phyloP scores from a whole-genome alignment of 2,329 filamentous ascomycete species.

The Trichoderma brevicompactum region DNA sequence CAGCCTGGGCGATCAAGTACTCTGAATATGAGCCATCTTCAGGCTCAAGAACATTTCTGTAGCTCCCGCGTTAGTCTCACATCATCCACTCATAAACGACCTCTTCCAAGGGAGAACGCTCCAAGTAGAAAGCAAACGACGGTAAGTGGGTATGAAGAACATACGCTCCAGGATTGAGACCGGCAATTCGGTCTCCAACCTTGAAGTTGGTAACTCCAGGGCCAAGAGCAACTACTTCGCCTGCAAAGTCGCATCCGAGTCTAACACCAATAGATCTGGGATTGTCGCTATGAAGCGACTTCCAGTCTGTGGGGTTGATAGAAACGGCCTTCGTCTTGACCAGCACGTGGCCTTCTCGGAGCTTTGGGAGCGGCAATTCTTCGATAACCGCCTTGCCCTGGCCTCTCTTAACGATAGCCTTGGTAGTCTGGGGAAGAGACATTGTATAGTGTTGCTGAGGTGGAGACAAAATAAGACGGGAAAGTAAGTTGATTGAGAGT shows the following conservation, averaged over 20 bases:
- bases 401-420: background rate
- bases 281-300: constrained; percentile 35
- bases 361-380: constrained; percentile 2
- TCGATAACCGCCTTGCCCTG: background rate
- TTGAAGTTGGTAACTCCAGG: constrained; percentile 47
- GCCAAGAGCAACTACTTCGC: constrained; percentile 53
- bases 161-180: constrained; percentile 44
- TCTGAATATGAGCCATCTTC: constrained; percentile 52
- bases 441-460: background rate
- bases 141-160: background rate
- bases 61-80: background rate
- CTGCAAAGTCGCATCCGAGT: constrained; percentile 53
- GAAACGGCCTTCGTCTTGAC: constrained; percentile 43
- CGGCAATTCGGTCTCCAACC: constrained; percentile 54
- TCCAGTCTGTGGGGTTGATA: constrained; percentile 45
- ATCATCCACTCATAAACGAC: background rate
- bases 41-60: constrained; percentile 33
- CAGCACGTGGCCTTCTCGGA: constrained; percentile 36
- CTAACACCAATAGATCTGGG: constrained; percentile 30
- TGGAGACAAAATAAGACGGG: background rate
- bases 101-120: too few species aligned
- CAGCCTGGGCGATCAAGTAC: constrained; percentile 45
- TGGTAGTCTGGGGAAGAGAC: background rate
- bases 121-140: too few species aligned
- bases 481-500: background rate